Evolutionary conservation across 2,329 filamentous ascomycete genomes (phyloP), one percentile per base, ranked within the genome.

Genomic region (Neofusicoccum sp.): DNA sequence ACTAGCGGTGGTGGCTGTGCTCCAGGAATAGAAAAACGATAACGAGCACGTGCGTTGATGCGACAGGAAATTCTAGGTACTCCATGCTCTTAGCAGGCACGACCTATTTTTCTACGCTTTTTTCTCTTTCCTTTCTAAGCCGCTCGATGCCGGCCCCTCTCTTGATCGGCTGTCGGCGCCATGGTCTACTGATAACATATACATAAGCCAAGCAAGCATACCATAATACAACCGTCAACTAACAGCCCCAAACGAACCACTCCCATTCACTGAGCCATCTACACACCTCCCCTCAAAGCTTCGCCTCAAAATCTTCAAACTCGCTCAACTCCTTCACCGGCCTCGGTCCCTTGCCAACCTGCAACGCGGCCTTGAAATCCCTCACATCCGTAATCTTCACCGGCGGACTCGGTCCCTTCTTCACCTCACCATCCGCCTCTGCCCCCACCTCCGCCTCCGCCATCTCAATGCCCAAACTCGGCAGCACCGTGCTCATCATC

Each of bases 241-340:
- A n/a, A n/a, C n/a, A n/a, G n/a, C n/a, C n/a, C n/a, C n/a, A n/a
- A n/a, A n/a, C n/a, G n/a, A n/a, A n/a, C n/a, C n/a, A n/a, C n/a
- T n/a, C n/a, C n/a, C n/a, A n/a, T 24, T 30, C 16, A 4, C 20
- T n/a, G 14, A 56, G 26, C 36, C 12, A 30, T 26, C 11, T 28
- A 44, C 28, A 28, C 31, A 41, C 20, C 9, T 14, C n/a, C 16
- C 20, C 38, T 82, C 73, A 93, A 61, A 97, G 81, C 79, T 97
- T 97, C 12, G 90, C 78, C 64, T 90, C 91, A 62, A 88, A 80
- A 62, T 97, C 93, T 72, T 96, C 90, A 74, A 93, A 98, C 69
- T 92, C 89, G 63, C 82, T 88, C 60, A 98, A 75, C 65, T 95
- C 89, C 70, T 84, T 87, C 31, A 90, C 84, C 0, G 93, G 85